phyloP scores from a whole-genome alignment of 208 protist genomes.

The Phytomonas francai region DNA sequence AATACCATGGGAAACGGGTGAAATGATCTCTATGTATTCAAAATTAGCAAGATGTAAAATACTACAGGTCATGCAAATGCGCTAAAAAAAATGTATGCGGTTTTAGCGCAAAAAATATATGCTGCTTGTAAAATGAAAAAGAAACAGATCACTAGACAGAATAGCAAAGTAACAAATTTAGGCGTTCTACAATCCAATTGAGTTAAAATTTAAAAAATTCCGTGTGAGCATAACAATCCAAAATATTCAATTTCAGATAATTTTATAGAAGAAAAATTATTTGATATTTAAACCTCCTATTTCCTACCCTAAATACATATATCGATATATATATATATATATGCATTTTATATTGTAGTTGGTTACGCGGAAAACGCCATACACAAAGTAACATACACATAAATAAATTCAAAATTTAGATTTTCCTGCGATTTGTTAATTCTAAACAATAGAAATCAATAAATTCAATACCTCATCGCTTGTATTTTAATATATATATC shows the following conservation, averaged over 20 bases:
- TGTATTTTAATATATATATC: neutral
- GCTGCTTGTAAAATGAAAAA: slow-evolving; percentile 1
- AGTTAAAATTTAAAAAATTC: slow-evolving; percentile 11
- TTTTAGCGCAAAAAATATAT: slow-evolving; percentile 4
- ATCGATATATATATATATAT: slow-evolving; percentile 9
- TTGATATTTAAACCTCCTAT: neutral
- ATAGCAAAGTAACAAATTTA: neutral
- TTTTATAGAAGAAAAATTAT: slow-evolving; percentile 6
- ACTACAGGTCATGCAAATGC: neutral
- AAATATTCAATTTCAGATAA: neutral
- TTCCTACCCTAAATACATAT: slow-evolving; percentile 3
- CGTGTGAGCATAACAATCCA: neutral
- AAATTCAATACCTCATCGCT: slow-evolving; percentile 1
- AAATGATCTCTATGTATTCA: neutral
- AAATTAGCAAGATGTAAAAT: neutral
- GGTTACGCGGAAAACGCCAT: neutral
- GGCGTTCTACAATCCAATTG: neutral
- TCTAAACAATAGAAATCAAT: neutral
- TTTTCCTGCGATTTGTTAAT: neutral
- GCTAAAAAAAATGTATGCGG: slow-evolving; percentile 5
- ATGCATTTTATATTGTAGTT: neutral
- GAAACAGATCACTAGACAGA: slow-evolving; percentile 8
- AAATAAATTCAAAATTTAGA: neutral
- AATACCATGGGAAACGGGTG: neutral
- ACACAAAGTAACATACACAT: neutral